Conservation (phyloP, 768 basidiomycete species). For the Astraeus odoratus region DNA sequence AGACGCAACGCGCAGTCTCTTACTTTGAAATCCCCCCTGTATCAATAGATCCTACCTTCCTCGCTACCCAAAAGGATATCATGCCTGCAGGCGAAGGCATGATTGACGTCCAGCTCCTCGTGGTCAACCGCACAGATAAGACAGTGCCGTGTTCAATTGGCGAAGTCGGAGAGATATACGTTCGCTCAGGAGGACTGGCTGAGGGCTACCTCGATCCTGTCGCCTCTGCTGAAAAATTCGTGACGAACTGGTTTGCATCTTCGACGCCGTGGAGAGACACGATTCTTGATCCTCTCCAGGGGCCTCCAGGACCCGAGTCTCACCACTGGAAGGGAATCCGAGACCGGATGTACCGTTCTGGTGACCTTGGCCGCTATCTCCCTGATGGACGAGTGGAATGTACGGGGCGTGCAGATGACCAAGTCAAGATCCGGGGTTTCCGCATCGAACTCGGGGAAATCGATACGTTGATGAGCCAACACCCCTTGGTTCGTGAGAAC, state of each 20-base stretch:
- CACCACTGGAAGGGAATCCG: conserved; percentile 90
- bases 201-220: conserved; percentile 88
- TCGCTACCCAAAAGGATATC: conserved; percentile 91
- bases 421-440: conserved; percentile 99
- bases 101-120: conserved; percentile 94
- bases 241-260: conserved; percentile 83
- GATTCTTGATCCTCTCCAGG: conserved; percentile 51
- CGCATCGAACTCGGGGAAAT: conserved; percentile 98
- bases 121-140: conserved; percentile 86
- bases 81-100: conserved; percentile 98
- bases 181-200: conserved; percentile 90
- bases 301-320: conserved; percentile 63
- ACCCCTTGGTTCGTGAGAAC: conserved; percentile 93
- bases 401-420: conserved; percentile 94
- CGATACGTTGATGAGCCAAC: conserved; percentile 90
- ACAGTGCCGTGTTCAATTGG: conserved; percentile 86
- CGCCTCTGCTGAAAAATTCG: conserved; percentile 87
- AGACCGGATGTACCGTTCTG: conserved; percentile 96
- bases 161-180: conserved; percentile 98
- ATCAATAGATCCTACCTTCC: conserved; percentile 78
- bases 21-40: conserved; percentile 91
- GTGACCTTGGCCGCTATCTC: conserved; percentile 91
- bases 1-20: conserved; percentile 97
- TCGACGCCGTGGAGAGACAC: conserved; percentile 56
- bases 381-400: conserved; percentile 94